Evolutionary conservation across 164 flowering plant species (phyloP), one percentile per base, ranked within the genome.

Genomic region (Magnolia kwangsiensis): DNA sequence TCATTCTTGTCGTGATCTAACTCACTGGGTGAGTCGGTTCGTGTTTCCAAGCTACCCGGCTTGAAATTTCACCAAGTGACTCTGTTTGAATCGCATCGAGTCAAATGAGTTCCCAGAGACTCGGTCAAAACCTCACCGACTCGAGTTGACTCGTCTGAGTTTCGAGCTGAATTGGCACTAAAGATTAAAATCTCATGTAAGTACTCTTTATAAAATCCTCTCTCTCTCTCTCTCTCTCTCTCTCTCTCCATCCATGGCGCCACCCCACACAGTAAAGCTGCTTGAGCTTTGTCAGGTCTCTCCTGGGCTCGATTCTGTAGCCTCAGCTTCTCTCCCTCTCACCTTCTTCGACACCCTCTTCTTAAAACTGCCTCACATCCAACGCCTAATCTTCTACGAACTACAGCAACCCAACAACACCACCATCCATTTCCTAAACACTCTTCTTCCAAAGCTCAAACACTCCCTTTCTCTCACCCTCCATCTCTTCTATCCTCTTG

Each of bases 401-500:
- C 31, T 55, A 19, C 19, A 20, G 3, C 2, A 19, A 21, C 14
- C 61, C 18, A 7, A 55, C 8, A 18, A 51, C 55, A 50, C 61
- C 70, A 23, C 19, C 72, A 9, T 1, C 59, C 16, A 51, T 7
- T 51, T 51, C 59, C 3, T 51, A 9, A 51, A 51, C 59, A 8
- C 59, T 9, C 8, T 67, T 24, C 51, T 75, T 72, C 88, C 89
- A 55, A 24, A 21, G 1, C 78, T 87, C 66, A 82, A 79, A 64
- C 59, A 59, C 70, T 86, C 90, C 2, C 88, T 88, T 21, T 74
- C 83, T 19, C 80, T 23, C 24, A 23, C 24, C 24, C 24, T 23
- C 24, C 24, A 23, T n/a, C 81, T 77, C 73, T 89, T 84, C 73
- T 85, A 72, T 67, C 85, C 88, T 2, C 66, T 85, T 20, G 85